phyloP scores from a whole-genome alignment of 75 land plant genomes.

The Cryptomeria japonica region DNA sequence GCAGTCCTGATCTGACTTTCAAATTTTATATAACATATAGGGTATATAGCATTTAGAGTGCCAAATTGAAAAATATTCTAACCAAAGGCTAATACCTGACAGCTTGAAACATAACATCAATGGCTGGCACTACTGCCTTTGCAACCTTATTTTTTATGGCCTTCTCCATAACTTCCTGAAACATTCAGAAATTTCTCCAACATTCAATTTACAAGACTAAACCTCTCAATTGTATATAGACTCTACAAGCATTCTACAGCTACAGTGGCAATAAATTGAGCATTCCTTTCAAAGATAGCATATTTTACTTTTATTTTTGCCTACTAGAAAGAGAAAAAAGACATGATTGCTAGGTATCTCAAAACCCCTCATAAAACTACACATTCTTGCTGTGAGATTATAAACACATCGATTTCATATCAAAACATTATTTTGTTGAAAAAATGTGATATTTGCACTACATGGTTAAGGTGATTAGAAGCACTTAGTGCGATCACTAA shows the following conservation, averaged over 20 bases:
- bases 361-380: background rate
- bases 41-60: background rate
- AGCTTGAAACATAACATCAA: constrained; percentile 61
- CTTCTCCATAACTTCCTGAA: constrained; percentile 55
- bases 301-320: background rate
- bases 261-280: background rate
- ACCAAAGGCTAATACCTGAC: constrained; percentile 26
- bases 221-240: background rate
- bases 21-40: background rate
- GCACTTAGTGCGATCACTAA: background rate
- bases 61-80: background rate
- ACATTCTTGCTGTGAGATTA: background rate
- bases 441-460: background rate
- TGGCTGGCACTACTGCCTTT: constrained; percentile 56
- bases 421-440: background rate
- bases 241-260: background rate
- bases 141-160: constrained; percentile 57
- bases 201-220: background rate
- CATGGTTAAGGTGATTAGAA: background rate
- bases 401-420: background rate
- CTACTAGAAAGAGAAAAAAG: background rate
- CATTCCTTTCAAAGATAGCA: background rate
- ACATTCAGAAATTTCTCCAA: constrained; percentile 4
- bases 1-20: background rate
- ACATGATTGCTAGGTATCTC: background rate